Base-by-base conservation (phyloP, 441 rosid genomes). In the Euphorbia neoarborescens region DNA sequence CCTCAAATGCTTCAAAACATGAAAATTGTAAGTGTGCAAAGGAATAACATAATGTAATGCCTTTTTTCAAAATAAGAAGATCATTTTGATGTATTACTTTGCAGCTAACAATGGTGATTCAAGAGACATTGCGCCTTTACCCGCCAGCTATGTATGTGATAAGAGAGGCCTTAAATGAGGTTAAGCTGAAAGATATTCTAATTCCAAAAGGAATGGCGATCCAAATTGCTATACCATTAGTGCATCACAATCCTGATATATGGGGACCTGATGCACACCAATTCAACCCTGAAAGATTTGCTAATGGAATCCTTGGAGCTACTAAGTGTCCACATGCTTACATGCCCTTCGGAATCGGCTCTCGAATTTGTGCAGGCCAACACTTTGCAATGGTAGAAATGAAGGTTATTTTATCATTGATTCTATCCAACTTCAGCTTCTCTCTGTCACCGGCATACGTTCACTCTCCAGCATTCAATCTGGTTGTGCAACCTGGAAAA, bases 61-160 rank as follows among this genome's bases (percentile, higher is more conserved):
- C n/a, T 32, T 32, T 32, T 32, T 32, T 32, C 34, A 32, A 32
- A 32, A 2, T 32, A 24, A 38, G 30, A 60, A 37, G 40, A 0
- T 13, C 12, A 19, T 25, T 22, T 25, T 5, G 34, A 38, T 56
- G 37, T 27, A 25, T 32, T n/a, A n/a, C n/a, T n/a, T 42, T 27
- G 75, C 82, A 84, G 88, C 62, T 85, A 32, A 77, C 78, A 17
- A 85, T 79, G 88, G 84, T 78, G 64, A 77, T 84, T 65, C 87
- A 80, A 42, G 90, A 83, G 78, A 79, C 84, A n/a, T 19, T 86
- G 76, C 81, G 86, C 13, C 81, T 83, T 3, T 83, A 87, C 74
- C 85, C 85, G 10, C 83, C 87, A 0, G 75, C 76, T 6, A 72
- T 65, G 30, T 73, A 75, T 60, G 58, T 62, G 48, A 24, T 32